phyloP scores from a whole-genome alignment of 2,329 filamentous ascomycete species.

The Aureobasidium sp. region DNA sequence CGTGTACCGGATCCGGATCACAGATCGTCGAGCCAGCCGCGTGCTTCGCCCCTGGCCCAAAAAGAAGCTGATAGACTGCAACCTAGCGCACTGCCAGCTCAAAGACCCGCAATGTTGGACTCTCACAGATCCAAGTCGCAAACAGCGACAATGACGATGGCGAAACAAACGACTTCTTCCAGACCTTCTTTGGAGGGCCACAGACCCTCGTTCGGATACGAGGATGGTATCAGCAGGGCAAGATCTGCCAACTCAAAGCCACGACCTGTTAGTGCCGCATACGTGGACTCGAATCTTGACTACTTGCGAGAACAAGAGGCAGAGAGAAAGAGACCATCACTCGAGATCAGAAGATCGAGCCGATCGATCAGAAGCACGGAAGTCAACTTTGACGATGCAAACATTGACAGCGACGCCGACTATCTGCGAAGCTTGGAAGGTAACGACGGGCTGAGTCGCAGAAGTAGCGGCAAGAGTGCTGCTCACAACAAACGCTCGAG shows the following conservation, averaged over 20 bases:
- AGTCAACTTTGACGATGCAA: slow-evolving; percentile 48
- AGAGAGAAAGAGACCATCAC: slow-evolving; percentile 23
- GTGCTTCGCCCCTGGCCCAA: slow-evolving; percentile 31
- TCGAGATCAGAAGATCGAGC: slow-evolving; percentile 25
- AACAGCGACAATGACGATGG: slow-evolving; percentile 38
- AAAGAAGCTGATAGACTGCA: slow-evolving; percentile 29
- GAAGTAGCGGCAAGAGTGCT: slow-evolving; percentile 39
- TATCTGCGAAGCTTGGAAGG: slow-evolving; percentile 70
- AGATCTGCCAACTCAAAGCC: slow-evolving; percentile 58
- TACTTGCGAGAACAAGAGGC: slow-evolving; percentile 70
- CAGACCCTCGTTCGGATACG: slow-evolving; percentile 55
- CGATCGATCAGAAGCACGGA: slow-evolving; percentile 19
- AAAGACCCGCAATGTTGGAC: slow-evolving; percentile 36
- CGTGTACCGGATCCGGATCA: slow-evolving; percentile 43
- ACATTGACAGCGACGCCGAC: slow-evolving; percentile 73
- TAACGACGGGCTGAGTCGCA: slow-evolving; percentile 41
- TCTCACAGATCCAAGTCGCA: slow-evolving; percentile 42
- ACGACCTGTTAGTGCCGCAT: slow-evolving; percentile 66
- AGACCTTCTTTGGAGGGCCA: slow-evolving; percentile 63
- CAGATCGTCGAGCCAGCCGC: slow-evolving; percentile 42
- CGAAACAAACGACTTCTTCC: slow-evolving; percentile 48
- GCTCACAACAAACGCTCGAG: slow-evolving; percentile 61
- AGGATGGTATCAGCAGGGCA: slow-evolving; percentile 49
- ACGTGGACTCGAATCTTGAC: slow-evolving; percentile 73
- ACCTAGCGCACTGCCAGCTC: slow-evolving; percentile 25